Evolutionary conservation across 129 eudicot genomes (phyloP), one percentile per base, ranked within the genome.

Genomic region (Helichrysum umbraculigerum): DNA sequence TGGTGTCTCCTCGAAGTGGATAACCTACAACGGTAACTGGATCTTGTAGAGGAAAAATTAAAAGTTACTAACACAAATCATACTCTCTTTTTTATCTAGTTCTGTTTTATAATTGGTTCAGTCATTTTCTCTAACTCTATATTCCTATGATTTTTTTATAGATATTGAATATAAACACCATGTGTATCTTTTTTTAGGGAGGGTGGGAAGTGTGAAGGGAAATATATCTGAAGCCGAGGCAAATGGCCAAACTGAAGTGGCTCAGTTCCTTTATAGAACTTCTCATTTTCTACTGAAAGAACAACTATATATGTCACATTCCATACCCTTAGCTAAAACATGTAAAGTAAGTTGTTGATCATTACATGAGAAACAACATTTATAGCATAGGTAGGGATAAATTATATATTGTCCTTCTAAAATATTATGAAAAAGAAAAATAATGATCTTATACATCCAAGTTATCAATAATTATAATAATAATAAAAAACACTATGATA

Each of bases 1-100:
- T 89, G 66, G 98, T 94, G 84, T 94, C 98, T 39, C 98, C 98
- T 80, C 98, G 97, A 84, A 91, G 97, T 9, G 98, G 98, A 91
- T 94, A 94, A 51, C 98, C 98, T 5, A 94, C 98, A 74, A 94
- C 97, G 68, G 98, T 94, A 29, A 94, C 98, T 16, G 96, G 51
- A 82, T 91, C 98, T 97, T 94, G 93, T 80, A 57, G 64, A 58
- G 0, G 30, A 67, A 58, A 52, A 67, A 32, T 1, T 62, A 30
- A 41, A 41, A 78, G 72, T 78, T 63, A 63, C 15, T n/a, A 70
- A 71, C 57, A 78, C 77, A 78, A 4, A 62, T 71, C 72, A 71
- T 39, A 61, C 12, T 47, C 60, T 54, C 60, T 1, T 66, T 17
- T 35, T 10, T 34, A 17, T 67, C 7, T 44, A 11, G 50, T 63